Conservation (phyloP, 2,329 filamentous ascomycete species). For the Verticillium nonalfalfae region DNA sequence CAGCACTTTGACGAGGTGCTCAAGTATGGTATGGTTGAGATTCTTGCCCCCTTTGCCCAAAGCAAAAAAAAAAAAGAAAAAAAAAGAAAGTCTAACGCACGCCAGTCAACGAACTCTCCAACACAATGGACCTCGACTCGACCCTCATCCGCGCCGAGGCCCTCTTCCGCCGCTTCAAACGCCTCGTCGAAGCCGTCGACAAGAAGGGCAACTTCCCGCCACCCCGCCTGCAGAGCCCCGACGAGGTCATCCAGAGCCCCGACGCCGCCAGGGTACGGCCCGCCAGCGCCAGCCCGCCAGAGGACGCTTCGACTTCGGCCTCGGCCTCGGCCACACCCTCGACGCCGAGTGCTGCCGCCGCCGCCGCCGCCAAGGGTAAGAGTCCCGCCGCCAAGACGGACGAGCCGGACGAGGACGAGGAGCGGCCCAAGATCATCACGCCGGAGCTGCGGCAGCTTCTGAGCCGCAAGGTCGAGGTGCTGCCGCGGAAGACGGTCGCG, state of each 20-base stretch:
- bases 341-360: background rate
- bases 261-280: conserved; percentile 6
- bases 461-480: conserved; percentile 38
- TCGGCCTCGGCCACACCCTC: no score
- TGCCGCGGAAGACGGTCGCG: conserved; percentile 30
- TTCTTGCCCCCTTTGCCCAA: conserved; percentile 9
- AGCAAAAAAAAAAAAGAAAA: background rate
- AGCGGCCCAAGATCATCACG: conserved; percentile 42
- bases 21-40: conserved; percentile 68
- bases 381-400: conserved; percentile 24
- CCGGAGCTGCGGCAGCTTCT: conserved; percentile 50
- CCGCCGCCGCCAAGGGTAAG: conserved; percentile 15
- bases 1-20: conserved; percentile 94
- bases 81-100: no score
- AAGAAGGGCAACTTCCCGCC: conserved; percentile 81
- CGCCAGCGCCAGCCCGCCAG: conserved; percentile 3
- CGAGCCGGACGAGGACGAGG: conserved; percentile 23
- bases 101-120: conserved; percentile 87
- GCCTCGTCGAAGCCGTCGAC: conserved; percentile 85
- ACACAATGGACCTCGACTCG: conserved; percentile 82
- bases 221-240: conserved; percentile 21
- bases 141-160: conserved; percentile 84
- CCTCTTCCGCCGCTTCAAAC: conserved; percentile 81
- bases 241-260: conserved; percentile 10
- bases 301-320: background rate